phyloP scores from a whole-genome alignment of 306 rosid genomes.

The Begonia loranthoides region DNA sequence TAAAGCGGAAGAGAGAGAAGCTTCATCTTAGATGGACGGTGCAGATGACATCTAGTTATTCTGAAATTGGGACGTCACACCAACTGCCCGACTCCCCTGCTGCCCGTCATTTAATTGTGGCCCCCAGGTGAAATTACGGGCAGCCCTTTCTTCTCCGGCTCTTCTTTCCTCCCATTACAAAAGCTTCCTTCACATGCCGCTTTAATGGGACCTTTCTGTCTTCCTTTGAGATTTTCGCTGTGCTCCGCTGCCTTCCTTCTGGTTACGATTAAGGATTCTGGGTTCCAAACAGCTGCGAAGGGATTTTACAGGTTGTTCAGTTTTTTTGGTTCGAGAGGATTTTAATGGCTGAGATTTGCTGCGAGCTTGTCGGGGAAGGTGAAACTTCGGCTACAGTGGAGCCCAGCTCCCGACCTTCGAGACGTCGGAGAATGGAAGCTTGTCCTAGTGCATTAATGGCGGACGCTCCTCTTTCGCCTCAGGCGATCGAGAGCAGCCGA shows the following conservation, averaged over 20 bases:
- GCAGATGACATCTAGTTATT: constrained; percentile 7
- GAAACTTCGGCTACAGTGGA: constrained; percentile 37
- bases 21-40: constrained; percentile 11
- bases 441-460: constrained; percentile 26
- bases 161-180: constrained; percentile 15
- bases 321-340: neutral
- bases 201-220: constrained; percentile 10
- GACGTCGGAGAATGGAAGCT: constrained; percentile 33
- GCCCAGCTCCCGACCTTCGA: constrained; percentile 19
- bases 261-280: too few species aligned
- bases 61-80: constrained; percentile 52
- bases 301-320: too few species aligned
- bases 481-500: constrained; percentile 11
- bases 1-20: constrained; percentile 2
- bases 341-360: constrained; percentile 78
- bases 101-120: constrained; percentile 57
- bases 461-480: constrained; percentile 18
- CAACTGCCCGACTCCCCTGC: constrained; percentile 52
- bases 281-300: too few species aligned
- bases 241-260: too few species aligned
- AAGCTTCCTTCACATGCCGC: constrained; percentile 15
- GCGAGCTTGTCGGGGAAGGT: constrained; percentile 57
- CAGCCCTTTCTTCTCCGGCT: constrained; percentile 1
- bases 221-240: neutral
- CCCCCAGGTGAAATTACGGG: constrained; percentile 33